Evolutionary conservation across 768 basidiomycete genomes (phyloP).

Genomic region (Serendipita sp.): DNA sequence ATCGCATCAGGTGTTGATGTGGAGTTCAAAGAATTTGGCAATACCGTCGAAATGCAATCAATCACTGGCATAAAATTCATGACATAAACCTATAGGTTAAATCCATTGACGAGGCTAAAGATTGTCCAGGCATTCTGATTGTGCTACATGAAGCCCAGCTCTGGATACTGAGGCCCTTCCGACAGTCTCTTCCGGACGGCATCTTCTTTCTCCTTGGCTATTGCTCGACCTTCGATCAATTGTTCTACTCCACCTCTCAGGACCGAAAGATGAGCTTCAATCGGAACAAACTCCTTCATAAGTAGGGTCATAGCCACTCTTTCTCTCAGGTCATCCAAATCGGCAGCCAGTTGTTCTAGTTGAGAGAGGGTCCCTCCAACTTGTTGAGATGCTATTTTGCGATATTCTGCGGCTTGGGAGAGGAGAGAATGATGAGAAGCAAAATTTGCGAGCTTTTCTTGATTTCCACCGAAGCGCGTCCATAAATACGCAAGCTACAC

Average conservation of each 20-base stretch:
- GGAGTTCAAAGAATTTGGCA: too few species aligned
- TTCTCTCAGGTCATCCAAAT: not conserved
- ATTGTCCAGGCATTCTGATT: too few species aligned
- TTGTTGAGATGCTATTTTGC: not conserved
- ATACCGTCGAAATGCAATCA: too few species aligned
- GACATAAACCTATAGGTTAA: too few species aligned
- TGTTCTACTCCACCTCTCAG: not conserved
- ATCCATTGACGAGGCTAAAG: too few species aligned
- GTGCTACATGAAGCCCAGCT: not conserved
- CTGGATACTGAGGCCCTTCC: conserved; percentile 1
- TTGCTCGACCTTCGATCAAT: not conserved
- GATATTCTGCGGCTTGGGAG: not conserved
- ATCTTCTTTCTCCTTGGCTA: not conserved
- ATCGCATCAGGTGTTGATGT: too few species aligned
- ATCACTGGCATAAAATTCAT: too few species aligned
- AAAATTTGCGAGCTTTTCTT: not conserved
- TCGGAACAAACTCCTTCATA: not conserved
- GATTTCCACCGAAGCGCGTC: not conserved
- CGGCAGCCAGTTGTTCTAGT: not conserved
- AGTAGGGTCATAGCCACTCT: not conserved
- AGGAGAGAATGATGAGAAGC: not conserved
- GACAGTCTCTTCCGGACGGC: not conserved
- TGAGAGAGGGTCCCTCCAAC: not conserved
- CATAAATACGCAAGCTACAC: not conserved
- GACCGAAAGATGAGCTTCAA: not conserved